Percentiles rank a stretch among this genome's conserved stretches.
Evolutionary conservation across 257 asterid species (phyloP).

Genomic region (Primulina eburnea): DNA sequence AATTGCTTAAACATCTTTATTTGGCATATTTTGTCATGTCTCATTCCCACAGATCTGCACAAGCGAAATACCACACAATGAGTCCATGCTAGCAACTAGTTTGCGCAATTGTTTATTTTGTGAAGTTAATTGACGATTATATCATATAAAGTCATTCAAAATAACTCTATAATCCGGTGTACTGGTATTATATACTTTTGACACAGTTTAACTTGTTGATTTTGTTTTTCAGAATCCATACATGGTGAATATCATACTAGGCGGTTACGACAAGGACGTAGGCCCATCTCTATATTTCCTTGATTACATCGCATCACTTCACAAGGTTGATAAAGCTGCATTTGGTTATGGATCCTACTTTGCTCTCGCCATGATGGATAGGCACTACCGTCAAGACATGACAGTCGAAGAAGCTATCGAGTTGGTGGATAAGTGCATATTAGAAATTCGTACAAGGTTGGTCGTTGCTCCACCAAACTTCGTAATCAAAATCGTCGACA

Average conservation of each 20-base stretch:
- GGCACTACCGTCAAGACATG: slow-evolving; percentile 86
- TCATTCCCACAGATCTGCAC: neutral
- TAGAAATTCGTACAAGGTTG: slow-evolving; percentile 76
- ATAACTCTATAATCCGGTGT: neutral
- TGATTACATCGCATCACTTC: slow-evolving; percentile 83
- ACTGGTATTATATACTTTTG: neutral
- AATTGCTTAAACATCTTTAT: neutral
- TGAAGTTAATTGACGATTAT: too few species aligned
- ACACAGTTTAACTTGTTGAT: neutral
- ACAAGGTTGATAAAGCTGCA: slow-evolving; percentile 89
- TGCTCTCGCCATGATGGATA: slow-evolving; percentile 88
- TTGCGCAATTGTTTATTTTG: neutral
- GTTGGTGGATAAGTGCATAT: slow-evolving; percentile 70
- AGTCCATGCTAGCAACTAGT: neutral
- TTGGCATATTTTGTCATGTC: neutral
- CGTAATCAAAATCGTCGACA: slow-evolving; percentile 84
- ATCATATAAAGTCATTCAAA: neutral
- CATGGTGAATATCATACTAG: slow-evolving; percentile 74
- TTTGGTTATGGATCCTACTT: slow-evolving; percentile 93
- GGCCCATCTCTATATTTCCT: slow-evolving; percentile 88
- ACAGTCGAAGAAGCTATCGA: slow-evolving; percentile 79
- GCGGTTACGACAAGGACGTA: slow-evolving; percentile 84
- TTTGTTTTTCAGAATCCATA: slow-evolving; percentile 63
- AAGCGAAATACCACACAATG: neutral
- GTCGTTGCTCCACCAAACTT: slow-evolving; percentile 93